phyloP scores from a whole-genome alignment of 306 rosid genomes.

The Sphenostylis stenocarpa region DNA sequence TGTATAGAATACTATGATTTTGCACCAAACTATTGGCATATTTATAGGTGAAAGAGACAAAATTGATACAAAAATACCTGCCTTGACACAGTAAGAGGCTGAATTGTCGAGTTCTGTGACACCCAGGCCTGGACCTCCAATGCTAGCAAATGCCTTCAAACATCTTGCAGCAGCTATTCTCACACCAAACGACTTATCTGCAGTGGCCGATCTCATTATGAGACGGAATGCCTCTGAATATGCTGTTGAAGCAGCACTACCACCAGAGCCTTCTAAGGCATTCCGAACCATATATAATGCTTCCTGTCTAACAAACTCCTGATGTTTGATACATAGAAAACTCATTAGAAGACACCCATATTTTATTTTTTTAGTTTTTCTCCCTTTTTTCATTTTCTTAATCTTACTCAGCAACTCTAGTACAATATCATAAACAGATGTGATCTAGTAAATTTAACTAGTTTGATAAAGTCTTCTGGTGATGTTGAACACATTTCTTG shows the following conservation, averaged over 20 bases:
- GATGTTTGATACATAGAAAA: slow-evolving; percentile 25
- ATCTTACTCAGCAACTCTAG: background rate
- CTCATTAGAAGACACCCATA: background rate
- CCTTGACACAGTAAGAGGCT: slow-evolving; percentile 89
- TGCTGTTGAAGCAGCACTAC: slow-evolving; percentile 81
- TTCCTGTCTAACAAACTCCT: slow-evolving; percentile 96
- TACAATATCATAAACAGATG: background rate
- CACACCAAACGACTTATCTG: slow-evolving; percentile 89
- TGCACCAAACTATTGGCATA: slow-evolving; percentile 31
- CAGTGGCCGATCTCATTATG: slow-evolving; percentile 70
- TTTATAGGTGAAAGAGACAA: slow-evolving; percentile 2
- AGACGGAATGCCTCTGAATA: slow-evolving; percentile 90
- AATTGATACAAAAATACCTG: slow-evolving; percentile 47
- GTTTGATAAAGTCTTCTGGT: background rate
- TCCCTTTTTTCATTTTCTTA: background rate
- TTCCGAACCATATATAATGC: slow-evolving; percentile 84
- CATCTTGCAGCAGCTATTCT: slow-evolving; percentile 99
- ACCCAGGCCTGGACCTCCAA: slow-evolving; percentile 96
- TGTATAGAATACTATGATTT: slow-evolving; percentile 27
- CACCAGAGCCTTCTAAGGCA: slow-evolving; percentile 95
- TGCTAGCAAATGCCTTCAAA: slow-evolving; percentile 80
- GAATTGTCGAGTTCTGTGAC: slow-evolving; percentile 86
- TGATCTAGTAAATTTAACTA: background rate
- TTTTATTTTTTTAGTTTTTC: background rate
- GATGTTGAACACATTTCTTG: slow-evolving; percentile 8